These are phyloP conservation scores for Tuber magnatum DNA, from an alignment of 495 filamentous ascomycete species.

Conservation along the genomic window DNA sequence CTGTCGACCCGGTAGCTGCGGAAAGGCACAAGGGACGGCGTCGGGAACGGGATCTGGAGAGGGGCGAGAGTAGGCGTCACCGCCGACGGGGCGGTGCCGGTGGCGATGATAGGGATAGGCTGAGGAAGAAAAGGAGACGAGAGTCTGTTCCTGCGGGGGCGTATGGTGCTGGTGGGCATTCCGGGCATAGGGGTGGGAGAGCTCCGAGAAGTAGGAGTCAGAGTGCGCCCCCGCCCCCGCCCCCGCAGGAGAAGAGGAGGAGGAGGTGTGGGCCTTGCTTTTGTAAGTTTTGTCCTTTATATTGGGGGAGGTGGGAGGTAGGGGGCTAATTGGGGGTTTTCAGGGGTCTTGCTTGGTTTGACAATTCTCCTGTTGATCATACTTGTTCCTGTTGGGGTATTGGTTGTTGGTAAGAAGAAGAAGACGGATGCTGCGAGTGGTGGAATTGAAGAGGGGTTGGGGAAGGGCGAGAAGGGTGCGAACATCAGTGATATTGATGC, in stretches of 20 bases:
- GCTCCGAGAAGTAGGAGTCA: conserved; percentile 26
- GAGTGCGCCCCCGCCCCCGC: conserved; percentile 25
- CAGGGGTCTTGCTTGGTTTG: conserved; percentile 43
- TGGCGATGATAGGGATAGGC: conserved; percentile 24
- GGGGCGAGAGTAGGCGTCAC: conserved; percentile 21
- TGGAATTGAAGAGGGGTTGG: conserved; percentile 15
- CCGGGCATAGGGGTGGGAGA: conserved; percentile 17
- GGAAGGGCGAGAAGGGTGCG: conserved; percentile 19
- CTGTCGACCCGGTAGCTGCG: conserved; percentile 15
- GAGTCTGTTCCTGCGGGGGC: conserved; percentile 11
- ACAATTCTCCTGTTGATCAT: conserved; percentile 54
- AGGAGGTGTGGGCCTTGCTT: conserved; percentile 38
- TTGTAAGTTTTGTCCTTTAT: conserved; percentile 21
- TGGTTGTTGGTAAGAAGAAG: conserved; percentile 53
- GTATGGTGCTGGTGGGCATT: conserved; percentile 9
- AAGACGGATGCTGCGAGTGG: conserved; percentile 38
- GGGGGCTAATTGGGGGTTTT: conserved; percentile 5
- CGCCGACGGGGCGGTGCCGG: conserved; percentile 14
- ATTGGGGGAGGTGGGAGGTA: not conserved
- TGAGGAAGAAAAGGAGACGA: conserved; percentile 27
- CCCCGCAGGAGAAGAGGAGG: conserved; percentile 38
- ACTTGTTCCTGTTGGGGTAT: conserved; percentile 55
- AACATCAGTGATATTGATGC: conserved; percentile 27
- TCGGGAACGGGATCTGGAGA: conserved; percentile 34
- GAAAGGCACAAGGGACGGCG: conserved; percentile 12